phyloP scores from a whole-genome alignment of 2,329 filamentous ascomycete genomes.

The Escovopsis sp. region DNA sequence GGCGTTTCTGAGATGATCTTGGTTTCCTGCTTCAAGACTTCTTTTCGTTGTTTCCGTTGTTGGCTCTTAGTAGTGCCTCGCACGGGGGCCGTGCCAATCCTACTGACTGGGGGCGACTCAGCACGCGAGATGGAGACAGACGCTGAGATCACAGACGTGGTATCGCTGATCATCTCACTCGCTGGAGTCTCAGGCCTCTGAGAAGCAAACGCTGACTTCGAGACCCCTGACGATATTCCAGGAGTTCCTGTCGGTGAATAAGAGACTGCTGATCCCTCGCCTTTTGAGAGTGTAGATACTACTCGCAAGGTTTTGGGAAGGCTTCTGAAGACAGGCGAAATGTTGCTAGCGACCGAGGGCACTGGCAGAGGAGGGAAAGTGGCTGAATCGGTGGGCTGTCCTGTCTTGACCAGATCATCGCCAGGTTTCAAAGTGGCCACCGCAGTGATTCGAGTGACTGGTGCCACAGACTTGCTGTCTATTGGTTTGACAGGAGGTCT shows the following conservation, averaged over 20 bases:
- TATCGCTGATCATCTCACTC: slow-evolving; percentile 65
- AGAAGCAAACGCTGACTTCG: slow-evolving; percentile 16
- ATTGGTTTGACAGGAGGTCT: not conserved
- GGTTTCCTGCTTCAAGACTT: slow-evolving; percentile 49
- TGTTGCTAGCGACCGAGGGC: slow-evolving; percentile 27
- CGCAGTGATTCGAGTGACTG: not conserved
- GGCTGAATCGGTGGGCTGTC: slow-evolving; percentile 14
- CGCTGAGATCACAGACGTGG: slow-evolving; percentile 56
- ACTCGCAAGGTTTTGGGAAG: slow-evolving; percentile 55
- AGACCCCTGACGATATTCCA: slow-evolving; percentile 12
- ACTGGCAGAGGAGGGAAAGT: slow-evolving; percentile 37
- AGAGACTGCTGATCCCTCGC: not conserved
- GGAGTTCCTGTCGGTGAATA: slow-evolving; percentile 6
- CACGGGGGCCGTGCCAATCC: slow-evolving; percentile 53
- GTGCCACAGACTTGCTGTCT: not conserved
- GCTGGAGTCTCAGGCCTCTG: slow-evolving; percentile 56
- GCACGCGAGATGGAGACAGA: slow-evolving; percentile 54
- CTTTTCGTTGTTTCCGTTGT: slow-evolving; percentile 61
- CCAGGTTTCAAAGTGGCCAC: not conserved
- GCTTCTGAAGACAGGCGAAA: slow-evolving; percentile 35
- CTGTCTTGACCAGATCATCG: slow-evolving; percentile 1
- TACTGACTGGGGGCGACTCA: slow-evolving; percentile 52
- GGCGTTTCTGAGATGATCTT: slow-evolving; percentile 35
- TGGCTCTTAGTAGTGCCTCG: slow-evolving; percentile 63
- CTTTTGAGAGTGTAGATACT: slow-evolving; percentile 26